Base-by-base conservation (phyloP, 2,329 filamentous ascomycete genomes). In the Trichoderma brevicompactum region DNA sequence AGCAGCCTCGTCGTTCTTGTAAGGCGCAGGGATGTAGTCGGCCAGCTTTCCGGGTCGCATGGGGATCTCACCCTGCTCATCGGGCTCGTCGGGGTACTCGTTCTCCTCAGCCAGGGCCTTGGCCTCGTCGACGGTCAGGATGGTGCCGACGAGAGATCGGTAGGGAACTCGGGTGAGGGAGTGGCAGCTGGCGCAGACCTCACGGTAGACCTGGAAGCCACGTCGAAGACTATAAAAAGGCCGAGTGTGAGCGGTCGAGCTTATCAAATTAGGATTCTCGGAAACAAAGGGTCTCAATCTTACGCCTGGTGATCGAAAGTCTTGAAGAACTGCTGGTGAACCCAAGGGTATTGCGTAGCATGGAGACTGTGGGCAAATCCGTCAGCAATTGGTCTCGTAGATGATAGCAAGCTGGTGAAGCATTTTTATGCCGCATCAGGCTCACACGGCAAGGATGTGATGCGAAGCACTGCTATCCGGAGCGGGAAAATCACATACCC, bases 1-100 rank as follows among this genome's bases (percentile, higher is more conserved):
- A 70, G 94, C 94, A 72, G 95, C 94, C 85, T 99, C 94, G 77
- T 99, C 95, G 84, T 99, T 99, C 86, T 96, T 95, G 89, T 99
- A 99, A 36, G 95, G 95, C 62, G 86, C 80, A 66, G 94, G 94
- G 69, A 99, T 89, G 83, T 98, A 98, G 81, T 99, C 95, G 75
- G 95, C 96, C 61, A 99, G 89, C 86, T 99, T 99, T 85, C 95
- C 95, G 71, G 94, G 92, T 73, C 95, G 93, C 89, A 98, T 96
- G 85, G 97, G 92, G 78, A 98, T 97, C 73, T 97, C 92, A 73
- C 95, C 95, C 85, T 97, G 86, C 77, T 98, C 92, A 82, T 99
- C 97, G 78, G 95, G 95, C 85, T 99, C 95, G 76, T 88, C 92
- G 77, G 97, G 94, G 84, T 97, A 99, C 83, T 99, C 95, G 83